Percentiles rank a stretch among this genome's conserved stretches.
phyloP scores from a whole-genome alignment of 345 rosid genomes.

The Eucalyptus marginata region DNA sequence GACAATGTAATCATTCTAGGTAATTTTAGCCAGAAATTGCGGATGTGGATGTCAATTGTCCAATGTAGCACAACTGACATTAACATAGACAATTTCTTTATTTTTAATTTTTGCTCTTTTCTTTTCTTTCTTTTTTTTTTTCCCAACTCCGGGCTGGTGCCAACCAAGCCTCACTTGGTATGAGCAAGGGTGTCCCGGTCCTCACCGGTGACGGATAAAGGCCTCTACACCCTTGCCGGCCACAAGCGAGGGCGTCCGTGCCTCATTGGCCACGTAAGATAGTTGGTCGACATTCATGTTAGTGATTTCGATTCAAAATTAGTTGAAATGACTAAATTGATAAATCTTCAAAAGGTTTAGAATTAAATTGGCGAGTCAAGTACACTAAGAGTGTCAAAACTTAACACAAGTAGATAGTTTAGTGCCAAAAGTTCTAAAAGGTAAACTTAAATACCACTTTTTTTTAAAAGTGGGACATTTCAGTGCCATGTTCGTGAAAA shows the following conservation, averaged over 20 bases:
- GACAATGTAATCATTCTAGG: rapidly evolving
- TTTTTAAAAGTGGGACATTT: no score
- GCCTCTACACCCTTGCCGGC: not conserved
- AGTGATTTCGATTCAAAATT: rapidly evolving
- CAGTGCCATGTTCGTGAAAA: rapidly evolving
- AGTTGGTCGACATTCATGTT: no score
- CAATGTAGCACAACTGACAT: rapidly evolving
- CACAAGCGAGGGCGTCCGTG: rapidly evolving
- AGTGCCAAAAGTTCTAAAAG: no score
- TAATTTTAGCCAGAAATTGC: rapidly evolving
- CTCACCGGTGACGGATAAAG: rapidly evolving
- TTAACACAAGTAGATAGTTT: no score
- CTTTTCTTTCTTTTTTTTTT: not conserved
- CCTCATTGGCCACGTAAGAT: no score
- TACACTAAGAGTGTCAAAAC: no score
- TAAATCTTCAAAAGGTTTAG: no score
- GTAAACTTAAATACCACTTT: no score
- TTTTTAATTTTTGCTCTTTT: not conserved
- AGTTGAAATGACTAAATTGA: no score
- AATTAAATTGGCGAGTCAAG: no score
- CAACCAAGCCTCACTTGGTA: not conserved
- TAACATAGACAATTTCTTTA: not conserved
- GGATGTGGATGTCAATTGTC: rapidly evolving
- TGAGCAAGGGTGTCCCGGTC: rapidly evolving
- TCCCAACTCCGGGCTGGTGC: rapidly evolving